Evolutionary conservation across 352 stramenopile genomes (phyloP).

Genomic region (Phytophthora palmivora): DNA sequence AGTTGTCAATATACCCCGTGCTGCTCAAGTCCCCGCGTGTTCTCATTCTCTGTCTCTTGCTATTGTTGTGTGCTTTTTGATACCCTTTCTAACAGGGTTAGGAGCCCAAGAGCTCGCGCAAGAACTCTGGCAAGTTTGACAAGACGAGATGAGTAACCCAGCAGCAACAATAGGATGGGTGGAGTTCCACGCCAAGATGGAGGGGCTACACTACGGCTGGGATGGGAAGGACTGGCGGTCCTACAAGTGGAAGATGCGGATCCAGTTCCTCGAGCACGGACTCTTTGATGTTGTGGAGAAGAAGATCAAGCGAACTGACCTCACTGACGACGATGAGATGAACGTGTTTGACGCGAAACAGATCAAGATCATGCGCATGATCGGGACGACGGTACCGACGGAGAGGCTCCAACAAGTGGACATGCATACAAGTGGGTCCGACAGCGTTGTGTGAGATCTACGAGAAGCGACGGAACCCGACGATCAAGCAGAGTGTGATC

Average conservation of each 20-base stretch:
- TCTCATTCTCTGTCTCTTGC: no score
- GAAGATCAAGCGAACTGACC: background rate
- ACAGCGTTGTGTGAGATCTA: conserved; percentile 9
- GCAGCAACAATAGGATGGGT: no score
- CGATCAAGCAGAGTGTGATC: background rate
- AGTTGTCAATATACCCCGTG: no score
- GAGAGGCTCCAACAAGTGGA: conserved; percentile 1
- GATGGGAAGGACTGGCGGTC: conserved; percentile 8
- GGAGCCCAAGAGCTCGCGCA: conserved; percentile 2
- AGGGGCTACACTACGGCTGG: background rate
- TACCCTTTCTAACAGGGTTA: conserved; percentile 12
- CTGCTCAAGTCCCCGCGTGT: no score
- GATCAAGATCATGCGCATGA: conserved; percentile 12
- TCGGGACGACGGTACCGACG: conserved; percentile 4
- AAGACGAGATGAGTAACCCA: background rate
- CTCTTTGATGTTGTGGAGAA: background rate
- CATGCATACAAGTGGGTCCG: background rate
- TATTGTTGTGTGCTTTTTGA: no score
- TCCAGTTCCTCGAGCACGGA: conserved; percentile 4
- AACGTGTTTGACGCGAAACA: conserved; percentile 4
- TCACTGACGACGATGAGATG: background rate
- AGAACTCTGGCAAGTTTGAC: background rate
- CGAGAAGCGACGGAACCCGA: conserved; percentile 3
- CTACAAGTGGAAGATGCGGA: conserved; percentile 8
- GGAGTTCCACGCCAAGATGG: no score